phyloP scores from a whole-genome alignment of 305 asterid species.

The Withania somnifera region DNA sequence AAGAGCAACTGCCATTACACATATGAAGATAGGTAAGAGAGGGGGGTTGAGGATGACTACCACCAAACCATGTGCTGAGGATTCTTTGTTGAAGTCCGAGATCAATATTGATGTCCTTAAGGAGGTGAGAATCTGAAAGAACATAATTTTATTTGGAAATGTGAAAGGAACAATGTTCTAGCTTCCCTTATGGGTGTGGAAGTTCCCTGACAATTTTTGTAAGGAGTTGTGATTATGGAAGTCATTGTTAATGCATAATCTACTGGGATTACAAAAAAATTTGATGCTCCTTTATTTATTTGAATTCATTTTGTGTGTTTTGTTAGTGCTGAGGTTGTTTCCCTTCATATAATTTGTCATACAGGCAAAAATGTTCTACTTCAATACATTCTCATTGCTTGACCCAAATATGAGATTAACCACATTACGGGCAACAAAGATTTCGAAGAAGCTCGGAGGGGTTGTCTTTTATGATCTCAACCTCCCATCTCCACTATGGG shows the following conservation, averaged over 20 bases:
- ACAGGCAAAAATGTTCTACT: slow-evolving; percentile 90
- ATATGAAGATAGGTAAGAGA: slow-evolving; percentile 60
- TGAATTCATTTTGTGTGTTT: background rate
- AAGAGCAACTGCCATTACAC: slow-evolving; percentile 50
- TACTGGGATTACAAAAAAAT: background rate
- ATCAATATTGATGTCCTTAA: slow-evolving; percentile 80
- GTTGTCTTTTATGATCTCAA: slow-evolving; percentile 73
- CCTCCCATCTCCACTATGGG: slow-evolving; percentile 85
- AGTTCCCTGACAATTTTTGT: background rate
- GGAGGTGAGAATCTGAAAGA: slow-evolving; percentile 42
- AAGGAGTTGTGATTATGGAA: background rate
- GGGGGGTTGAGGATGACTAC: slow-evolving; percentile 61
- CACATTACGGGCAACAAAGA: slow-evolving; percentile 51
- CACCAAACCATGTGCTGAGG: slow-evolving; percentile 72
- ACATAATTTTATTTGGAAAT: background rate
- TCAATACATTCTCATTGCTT: slow-evolving; percentile 78
- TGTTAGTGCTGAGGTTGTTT: background rate
- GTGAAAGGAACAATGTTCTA: background rate
- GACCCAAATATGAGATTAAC: slow-evolving; percentile 70
- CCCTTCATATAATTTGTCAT: background rate
- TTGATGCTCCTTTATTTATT: background rate
- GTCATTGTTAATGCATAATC: background rate
- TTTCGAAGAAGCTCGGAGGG: slow-evolving; percentile 62
- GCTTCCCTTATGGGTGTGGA: background rate
- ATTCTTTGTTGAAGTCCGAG: slow-evolving; percentile 64